Conservation (phyloP, 2,329 filamentous ascomycete species). For the Eurotiales sp. region DNA sequence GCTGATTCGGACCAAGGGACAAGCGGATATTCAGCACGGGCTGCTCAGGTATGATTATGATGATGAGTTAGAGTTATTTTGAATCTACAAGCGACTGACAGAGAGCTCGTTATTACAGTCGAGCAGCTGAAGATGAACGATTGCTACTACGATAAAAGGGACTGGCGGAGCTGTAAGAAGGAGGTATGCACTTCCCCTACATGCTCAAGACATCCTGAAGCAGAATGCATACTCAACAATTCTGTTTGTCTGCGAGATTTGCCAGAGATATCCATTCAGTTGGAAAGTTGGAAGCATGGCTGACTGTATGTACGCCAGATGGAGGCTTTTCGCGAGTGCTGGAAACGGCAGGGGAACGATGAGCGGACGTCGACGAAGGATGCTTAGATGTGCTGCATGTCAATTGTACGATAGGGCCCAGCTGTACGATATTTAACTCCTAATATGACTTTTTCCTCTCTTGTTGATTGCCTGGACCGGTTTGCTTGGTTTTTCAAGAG, state of each 20-base stretch:
- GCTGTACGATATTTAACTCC: not conserved
- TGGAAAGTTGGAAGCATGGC: too few species aligned
- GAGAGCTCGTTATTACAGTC: slow-evolving; percentile 47
- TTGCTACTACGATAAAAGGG: slow-evolving; percentile 93
- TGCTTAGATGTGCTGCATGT: slow-evolving; percentile 35
- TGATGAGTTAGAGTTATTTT: too few species aligned
- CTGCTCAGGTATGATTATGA: slow-evolving; percentile 81
- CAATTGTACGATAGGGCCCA: not conserved
- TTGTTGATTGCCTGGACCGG: not conserved
- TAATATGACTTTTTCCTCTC: not conserved
- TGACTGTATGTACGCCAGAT: slow-evolving; percentile 56
- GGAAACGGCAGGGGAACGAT: slow-evolving; percentile 87
- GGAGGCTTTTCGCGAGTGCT: slow-evolving; percentile 83
- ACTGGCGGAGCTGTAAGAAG: slow-evolving; percentile 83
- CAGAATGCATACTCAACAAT: too few species aligned
- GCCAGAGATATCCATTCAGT: not conserved
- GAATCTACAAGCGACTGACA: not conserved
- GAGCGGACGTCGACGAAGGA: slow-evolving; percentile 75
- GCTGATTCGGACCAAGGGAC: slow-evolving; percentile 62
- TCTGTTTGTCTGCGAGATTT: too few species aligned
- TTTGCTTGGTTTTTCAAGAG: not conserved
- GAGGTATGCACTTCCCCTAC: slow-evolving; percentile 61
- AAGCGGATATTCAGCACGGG: slow-evolving; percentile 97
- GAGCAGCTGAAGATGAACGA: slow-evolving; percentile 90
- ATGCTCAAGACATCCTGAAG: too few species aligned